These are phyloP conservation scores for Wickerhamomyces queroliae DNA, from an alignment of 805 yeast genomes.

Conservation along the genomic window DNA sequence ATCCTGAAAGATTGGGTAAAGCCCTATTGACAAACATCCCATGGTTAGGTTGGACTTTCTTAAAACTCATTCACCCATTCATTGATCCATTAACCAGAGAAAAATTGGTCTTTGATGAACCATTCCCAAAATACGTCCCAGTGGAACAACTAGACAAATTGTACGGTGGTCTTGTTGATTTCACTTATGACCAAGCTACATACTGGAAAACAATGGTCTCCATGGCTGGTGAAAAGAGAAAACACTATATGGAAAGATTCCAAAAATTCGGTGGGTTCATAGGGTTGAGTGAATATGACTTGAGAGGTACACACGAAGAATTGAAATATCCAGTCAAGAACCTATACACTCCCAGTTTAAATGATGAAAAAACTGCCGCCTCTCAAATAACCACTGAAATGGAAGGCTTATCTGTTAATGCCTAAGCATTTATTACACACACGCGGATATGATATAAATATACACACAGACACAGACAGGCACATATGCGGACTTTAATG, in stretches of 20 bases:
- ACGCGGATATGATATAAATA: too few species aligned
- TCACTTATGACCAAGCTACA: slow-evolving; percentile 70
- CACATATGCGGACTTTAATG: too few species aligned
- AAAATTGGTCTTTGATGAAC: slow-evolving; percentile 87
- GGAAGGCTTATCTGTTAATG: too few species aligned
- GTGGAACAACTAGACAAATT: slow-evolving; percentile 72
- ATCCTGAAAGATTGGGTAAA: slow-evolving; percentile 94
- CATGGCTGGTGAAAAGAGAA: slow-evolving; percentile 53
- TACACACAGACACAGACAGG: too few species aligned
- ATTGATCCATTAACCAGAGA: slow-evolving; percentile 95
- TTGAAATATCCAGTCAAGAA: slow-evolving; percentile 20
- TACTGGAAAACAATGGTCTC: slow-evolving; percentile 74
- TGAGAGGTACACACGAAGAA: slow-evolving; percentile 44
- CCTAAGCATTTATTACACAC: too few species aligned
- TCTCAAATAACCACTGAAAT: neutral
- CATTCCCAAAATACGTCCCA: slow-evolving; percentile 80
- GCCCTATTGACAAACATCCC: slow-evolving; percentile 92
- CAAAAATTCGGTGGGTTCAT: slow-evolving; percentile 60
- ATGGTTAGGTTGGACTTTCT: slow-evolving; percentile 87
- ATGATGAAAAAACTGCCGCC: neutral
- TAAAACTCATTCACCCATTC: slow-evolving; percentile 89
- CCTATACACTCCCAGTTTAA: neutral
- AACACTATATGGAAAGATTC: slow-evolving; percentile 63
- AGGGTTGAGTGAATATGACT: slow-evolving; percentile 80
- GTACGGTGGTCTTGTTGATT: slow-evolving; percentile 83